Conservation (phyloP, 2,329 filamentous ascomycete genomes). For the Colletotrichum endophyticum region DNA sequence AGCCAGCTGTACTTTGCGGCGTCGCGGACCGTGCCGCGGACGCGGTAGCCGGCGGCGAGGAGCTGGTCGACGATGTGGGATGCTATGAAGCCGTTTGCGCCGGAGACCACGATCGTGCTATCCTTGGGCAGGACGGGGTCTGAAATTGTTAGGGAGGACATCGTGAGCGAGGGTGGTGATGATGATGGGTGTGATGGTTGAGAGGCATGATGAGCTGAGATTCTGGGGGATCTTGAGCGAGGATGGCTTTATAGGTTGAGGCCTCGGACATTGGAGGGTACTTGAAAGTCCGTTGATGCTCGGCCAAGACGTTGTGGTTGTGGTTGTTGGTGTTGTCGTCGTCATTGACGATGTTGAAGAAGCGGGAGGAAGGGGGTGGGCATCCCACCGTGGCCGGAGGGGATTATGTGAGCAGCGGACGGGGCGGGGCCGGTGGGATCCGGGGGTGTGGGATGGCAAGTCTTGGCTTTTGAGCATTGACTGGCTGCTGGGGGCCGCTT, state of each 20-base stretch:
- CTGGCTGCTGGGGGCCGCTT: too few relatives aligned
- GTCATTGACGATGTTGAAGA: background rate
- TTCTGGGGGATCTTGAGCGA: background rate
- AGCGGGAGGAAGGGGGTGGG: background rate
- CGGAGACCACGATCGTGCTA: constrained; percentile 39
- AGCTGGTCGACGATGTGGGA: constrained; percentile 40
- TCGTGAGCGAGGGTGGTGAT: background rate
- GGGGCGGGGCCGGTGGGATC: background rate
- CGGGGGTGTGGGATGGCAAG: background rate
- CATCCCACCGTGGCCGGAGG: background rate
- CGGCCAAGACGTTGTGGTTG: background rate
- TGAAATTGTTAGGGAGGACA: background rate
- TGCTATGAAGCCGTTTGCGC: constrained; percentile 47
- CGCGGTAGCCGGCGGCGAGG: constrained; percentile 37
- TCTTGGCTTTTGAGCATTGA: background rate
- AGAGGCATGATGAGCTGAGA: background rate
- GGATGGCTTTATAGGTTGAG: background rate
- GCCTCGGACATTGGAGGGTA: background rate
- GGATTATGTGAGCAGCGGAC: background rate
- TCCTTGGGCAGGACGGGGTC: background rate
- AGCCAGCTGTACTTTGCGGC: constrained; percentile 32
- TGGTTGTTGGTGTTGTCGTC: background rate
- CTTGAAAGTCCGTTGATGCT: background rate
- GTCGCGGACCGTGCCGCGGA: constrained; percentile 44
- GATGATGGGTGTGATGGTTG: background rate